phyloP scores from a whole-genome alignment of 768 basidiomycete species.

The Boletus vermiculosoides region DNA sequence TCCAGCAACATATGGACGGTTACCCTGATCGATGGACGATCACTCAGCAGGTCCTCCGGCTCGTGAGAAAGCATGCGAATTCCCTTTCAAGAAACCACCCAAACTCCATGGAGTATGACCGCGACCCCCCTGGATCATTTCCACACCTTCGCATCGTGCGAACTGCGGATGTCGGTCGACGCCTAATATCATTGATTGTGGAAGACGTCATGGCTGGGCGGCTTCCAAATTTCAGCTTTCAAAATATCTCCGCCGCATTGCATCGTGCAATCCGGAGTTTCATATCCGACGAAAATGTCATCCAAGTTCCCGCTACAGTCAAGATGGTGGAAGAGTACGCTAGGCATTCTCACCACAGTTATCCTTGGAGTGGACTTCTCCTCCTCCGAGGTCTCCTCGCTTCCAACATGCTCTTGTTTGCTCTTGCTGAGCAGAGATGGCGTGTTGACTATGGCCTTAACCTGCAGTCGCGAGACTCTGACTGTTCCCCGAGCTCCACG shows the following conservation, averaged over 20 bases:
- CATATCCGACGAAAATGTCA: not conserved
- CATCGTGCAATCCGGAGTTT: no score
- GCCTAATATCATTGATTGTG: not conserved
- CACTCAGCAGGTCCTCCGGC: not conserved
- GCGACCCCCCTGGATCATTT: not conserved
- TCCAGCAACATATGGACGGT: not conserved
- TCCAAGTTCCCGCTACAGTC: not conserved
- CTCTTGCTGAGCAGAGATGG: conserved; percentile 13
- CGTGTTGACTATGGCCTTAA: conserved; percentile 25
- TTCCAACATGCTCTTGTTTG: conserved; percentile 24
- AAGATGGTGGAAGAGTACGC: conserved; percentile 3
- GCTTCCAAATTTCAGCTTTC: not conserved
- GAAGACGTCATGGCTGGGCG: not conserved
- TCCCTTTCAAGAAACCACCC: not conserved
- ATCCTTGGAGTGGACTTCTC: not conserved
- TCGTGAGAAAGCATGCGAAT: not conserved
- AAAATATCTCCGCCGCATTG: not conserved
- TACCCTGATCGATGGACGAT: not conserved
- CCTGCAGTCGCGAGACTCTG: no score
- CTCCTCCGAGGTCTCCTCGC: conserved; percentile 34
- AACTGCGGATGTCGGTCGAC: not conserved
- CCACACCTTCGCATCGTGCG: not conserved
- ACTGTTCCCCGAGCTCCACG: no score
- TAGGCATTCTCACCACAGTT: not conserved
- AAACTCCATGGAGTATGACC: not conserved